Evolutionary conservation across 768 basidiomycete genomes (phyloP), one percentile per base, ranked within the genome.

Genomic region (Kondoa malvinella): DNA sequence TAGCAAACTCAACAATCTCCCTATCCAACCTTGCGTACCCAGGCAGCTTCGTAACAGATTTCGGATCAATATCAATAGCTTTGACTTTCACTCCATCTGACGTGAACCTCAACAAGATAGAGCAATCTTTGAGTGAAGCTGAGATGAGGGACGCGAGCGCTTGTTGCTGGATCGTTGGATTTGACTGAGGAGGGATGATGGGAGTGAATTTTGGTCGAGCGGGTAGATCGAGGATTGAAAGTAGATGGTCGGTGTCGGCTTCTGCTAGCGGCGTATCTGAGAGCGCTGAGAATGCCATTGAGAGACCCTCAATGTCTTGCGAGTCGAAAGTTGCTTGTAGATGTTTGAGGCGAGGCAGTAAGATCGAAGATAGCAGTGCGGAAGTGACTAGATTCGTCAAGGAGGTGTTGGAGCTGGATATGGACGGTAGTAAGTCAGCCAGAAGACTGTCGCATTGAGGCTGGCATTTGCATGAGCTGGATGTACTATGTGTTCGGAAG

Each of bases 101-200:
- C 12, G 65, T 30, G 33, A 79, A 69, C 26, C 80, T 78, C 40
- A 86, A 69, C 66, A 87, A 83, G 65, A 87, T 68, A 0, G 92
- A 95, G 78, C 94, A 99, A 76, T 99, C 94, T 76, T 99, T 99
- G 82, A 99, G 91, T 3, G 88, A 88, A 29, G 89, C 89, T 2
- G 90, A 90, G 64, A 96, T 85, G 26, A 91, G 79, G 76, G 89
- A 89, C 4, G 88, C 86, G 60, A 88, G 78, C 56, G 85, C 74
- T 71, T 86, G 83, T 72, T 87, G 82, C 56, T 83, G 82, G 62
- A 88, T 77, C 26, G 27, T 15, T 27, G 34, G 25, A 30, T 12
- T 8, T 8, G 40, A 50, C 8, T 50, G 40, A 8, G 8, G 40
- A 50, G 21, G 21, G 40, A 50, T 8, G 21, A 50, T 21, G 40